Evolutionary conservation across 1,139 yeast genomes (phyloP).

Genomic region (Kodamaea sp.): DNA sequence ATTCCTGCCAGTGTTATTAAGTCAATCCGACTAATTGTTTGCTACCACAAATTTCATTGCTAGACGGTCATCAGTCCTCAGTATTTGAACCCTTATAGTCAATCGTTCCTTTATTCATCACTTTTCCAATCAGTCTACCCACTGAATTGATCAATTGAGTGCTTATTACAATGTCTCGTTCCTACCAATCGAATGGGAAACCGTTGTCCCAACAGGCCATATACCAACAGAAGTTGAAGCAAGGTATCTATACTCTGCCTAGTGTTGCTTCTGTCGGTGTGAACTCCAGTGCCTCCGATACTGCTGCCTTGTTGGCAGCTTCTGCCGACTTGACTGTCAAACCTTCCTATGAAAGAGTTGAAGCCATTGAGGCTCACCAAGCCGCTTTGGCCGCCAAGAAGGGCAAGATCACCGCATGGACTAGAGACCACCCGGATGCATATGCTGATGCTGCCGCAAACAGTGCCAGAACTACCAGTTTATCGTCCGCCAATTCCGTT

Average conservation of each 20-base stretch:
- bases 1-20: too few relatives aligned
- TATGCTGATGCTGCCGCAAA: conserved; percentile 49
- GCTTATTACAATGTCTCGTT: conserved; percentile 31
- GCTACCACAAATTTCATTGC: too few relatives aligned
- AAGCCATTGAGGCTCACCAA: conserved; percentile 63
- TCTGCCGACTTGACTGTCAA: conserved; percentile 62
- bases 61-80: too few relatives aligned
- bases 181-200: conserved; percentile 67
- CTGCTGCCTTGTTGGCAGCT: conserved; percentile 76
- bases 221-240: conserved; percentile 74
- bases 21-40: too few relatives aligned
- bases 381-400: conserved; percentile 63
- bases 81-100: too few relatives aligned
- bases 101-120: too few relatives aligned
- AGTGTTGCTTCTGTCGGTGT: conserved; percentile 72
- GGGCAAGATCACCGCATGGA: conserved; percentile 43
- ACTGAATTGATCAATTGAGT: background rate
- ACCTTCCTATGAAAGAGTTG: conserved; percentile 60
- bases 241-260: conserved; percentile 74
- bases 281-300: conserved; percentile 64
- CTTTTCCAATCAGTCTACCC: background rate
- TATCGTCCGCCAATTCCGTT: conserved; percentile 14
- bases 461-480: conserved; percentile 12
- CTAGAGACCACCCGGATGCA: conserved; percentile 41
- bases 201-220: conserved; percentile 74